Evolutionary conservation across 2,329 filamentous ascomycete species (phyloP), one percentile per base, ranked within the genome.

Genomic region (Meredithiella fracta): DNA sequence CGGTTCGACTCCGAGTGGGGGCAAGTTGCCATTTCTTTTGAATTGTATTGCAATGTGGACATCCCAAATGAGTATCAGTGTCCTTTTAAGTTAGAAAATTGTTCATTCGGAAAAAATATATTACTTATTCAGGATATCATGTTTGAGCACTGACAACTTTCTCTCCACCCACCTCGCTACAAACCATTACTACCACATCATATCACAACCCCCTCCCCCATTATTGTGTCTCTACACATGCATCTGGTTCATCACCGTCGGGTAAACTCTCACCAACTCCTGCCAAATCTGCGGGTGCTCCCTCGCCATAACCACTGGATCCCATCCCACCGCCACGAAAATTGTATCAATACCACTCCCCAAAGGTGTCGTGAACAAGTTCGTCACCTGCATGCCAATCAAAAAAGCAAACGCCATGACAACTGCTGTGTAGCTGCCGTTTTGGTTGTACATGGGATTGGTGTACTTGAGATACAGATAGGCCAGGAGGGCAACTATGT

Each of bases 291-390:
- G 87, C 0, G 82, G 80, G 67, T 95, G 90, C 57, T 92, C 82
- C 44, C 78, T 73, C 65, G 88, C 83, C 72, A 95, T 71, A 7
- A 91, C 85, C 64, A 85, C 76, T 0, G 80, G 80, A 51, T 83
- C 79, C 75, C 80, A 83, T 0, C 78, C 79, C 49, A 76, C 72
- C 0, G 87, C 89, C 0, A 95, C 87, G 63, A 96, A 96, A 59
- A 95, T 86, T 0, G 90, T 94, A 62, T 94, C 86, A 60, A 94
- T 80, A n/a, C 91, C 91, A 63, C 83, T 90, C 60, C 83, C 83
- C 57, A 97, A 73, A 1, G 91, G 91, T 0, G 86, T 91, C 34
- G 91, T 86, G 69, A 96, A 94, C 60, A 94, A 79, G 67, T 94
- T 85, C 66, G 83, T 85, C 59, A 96, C 85, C 67, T 96, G 91